Base-by-base conservation (phyloP, 768 basidiomycete genomes). In the Hemileccinum rubropunctum region DNA sequence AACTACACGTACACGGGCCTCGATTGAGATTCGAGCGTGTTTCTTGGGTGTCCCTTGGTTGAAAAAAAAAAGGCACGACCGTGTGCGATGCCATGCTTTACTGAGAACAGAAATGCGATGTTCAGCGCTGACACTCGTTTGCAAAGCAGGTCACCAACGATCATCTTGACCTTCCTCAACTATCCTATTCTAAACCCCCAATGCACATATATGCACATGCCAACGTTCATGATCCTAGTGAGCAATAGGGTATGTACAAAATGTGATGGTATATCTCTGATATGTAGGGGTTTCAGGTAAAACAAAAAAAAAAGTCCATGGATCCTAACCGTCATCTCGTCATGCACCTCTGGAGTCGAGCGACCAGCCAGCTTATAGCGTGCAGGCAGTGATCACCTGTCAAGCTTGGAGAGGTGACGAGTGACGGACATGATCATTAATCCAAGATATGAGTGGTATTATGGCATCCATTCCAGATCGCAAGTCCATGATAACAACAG, bases 191-290 rank as follows among this genome's bases (percentile, higher is more conserved):
- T 23, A 23, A 23, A 23, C 23, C 23, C 3, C 6, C 23, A 23
- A 23, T 23, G 23, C 28, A 30, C 9, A 30, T 9, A 8, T 9
- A 28, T 28, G 27, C 27, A 28, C 27, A 28, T 28, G 28, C 8
- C 28, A 9, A 30, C 23, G 23, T 30, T 9, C 11, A 30, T 12
- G 28, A 30, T 12, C 28, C 4, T 30, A 30, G 35, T 36, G 9
- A 15, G 35, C 35, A n/a, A n/a, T 36, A 36, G 17, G 28, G 15
- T 36, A 8, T 36, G 35, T 36, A 36, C 17, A 36, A n/a, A 33
- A 36, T 17, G 28, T 35, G 42, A 47, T 58, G 59, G 49, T 51
- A 48, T 58, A 47, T 40, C 47, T 40, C 47, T 38, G 49, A 48
- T 36, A 28, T 2, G 32, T 9, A 23, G 2, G 10, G n/a, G 13